Base-by-base conservation (phyloP, 345 rosid species). In the Citrus sp. region DNA sequence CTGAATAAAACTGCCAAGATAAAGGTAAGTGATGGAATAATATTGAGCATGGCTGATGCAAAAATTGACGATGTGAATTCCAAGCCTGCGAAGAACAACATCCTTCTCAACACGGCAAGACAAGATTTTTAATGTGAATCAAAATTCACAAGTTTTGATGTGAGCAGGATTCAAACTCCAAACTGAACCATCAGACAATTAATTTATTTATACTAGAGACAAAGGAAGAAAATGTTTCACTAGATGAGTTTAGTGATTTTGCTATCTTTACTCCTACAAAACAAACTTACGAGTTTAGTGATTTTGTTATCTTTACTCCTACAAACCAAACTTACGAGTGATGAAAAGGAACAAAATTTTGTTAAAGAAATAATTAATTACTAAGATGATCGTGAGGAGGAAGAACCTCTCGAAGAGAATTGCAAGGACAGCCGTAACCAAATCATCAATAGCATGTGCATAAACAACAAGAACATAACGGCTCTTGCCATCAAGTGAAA, bases 21-120 rank as follows among this genome's bases (percentile, higher is more conserved):
- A 46, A 70, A 78, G 62, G 80, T 78, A 10, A 78, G 42, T 2
- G 75, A n/a, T 60, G 80, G 76, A 64, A 13, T 18, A 18, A 63
- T 46, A 10, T 78, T 71, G 37, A 9, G 16, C 64, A 62, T 46
- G 64, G 76, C 76, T 3, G 56, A 32, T 16, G 76, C 42, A 78
- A 72, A 62, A 46, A 37, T 56, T 51, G 70, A 5, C 4, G 71
- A 78, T 42, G 76, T 61, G 76, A 61, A 70, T 46, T 70, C 22
- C 42, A 78, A 3, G 9, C 76, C 76, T 1, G 71, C 64, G 19
- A 30, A 32, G 54, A 10, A n/a, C 18, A 10, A n/a, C 18, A 58
- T 28, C 25, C 71, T 72, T 14, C 34, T 62, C 8, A 72, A 12
- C 76, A 32, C 12, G 4, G 18, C 27, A 13, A 61, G 13, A 61